Evolutionary conservation across 352 stramenopile genomes (phyloP).

Genomic region (Phytophthora syringae): DNA sequence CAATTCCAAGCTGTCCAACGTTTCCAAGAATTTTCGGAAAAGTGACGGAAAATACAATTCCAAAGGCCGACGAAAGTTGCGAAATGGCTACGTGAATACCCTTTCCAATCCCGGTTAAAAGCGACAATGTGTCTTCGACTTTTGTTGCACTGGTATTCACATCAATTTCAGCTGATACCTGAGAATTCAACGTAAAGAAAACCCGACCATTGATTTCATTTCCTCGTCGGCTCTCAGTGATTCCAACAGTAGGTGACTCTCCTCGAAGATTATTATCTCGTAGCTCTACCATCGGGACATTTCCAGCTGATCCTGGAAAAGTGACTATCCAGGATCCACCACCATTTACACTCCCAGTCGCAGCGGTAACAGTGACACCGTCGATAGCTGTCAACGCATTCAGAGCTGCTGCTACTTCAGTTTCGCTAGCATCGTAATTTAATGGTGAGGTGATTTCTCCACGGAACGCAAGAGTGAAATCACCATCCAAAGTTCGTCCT

Average conservation of each 20-base stretch:
- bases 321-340: slow-evolving; percentile 52
- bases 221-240: slow-evolving; percentile 32
- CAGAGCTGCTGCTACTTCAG: slow-evolving; percentile 41
- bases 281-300: slow-evolving; percentile 31
- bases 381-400: slow-evolving; percentile 26
- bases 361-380: slow-evolving; percentile 34
- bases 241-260: slow-evolving; percentile 20
- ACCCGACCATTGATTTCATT: slow-evolving; percentile 44
- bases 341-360: slow-evolving; percentile 29
- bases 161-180: slow-evolving; percentile 24
- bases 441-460: slow-evolving; percentile 39
- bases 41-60: slow-evolving; percentile 32
- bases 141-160: slow-evolving; percentile 22
- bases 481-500: slow-evolving; percentile 37
- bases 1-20: slow-evolving; percentile 29
- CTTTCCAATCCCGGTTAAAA: background rate
- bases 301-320: slow-evolving; percentile 43
- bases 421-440: slow-evolving; percentile 27
- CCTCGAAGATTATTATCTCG: slow-evolving; percentile 33
- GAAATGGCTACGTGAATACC: background rate
- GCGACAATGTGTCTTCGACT: slow-evolving; percentile 22
- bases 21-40: slow-evolving; percentile 38
- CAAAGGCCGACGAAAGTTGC: slow-evolving; percentile 11
- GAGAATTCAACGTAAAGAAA: slow-evolving; percentile 13
- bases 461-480: slow-evolving; percentile 41